Percentiles rank a stretch among this genome's conserved stretches.
Conservation (phyloP, 345 rosid genomes). For the Brassica incana region DNA sequence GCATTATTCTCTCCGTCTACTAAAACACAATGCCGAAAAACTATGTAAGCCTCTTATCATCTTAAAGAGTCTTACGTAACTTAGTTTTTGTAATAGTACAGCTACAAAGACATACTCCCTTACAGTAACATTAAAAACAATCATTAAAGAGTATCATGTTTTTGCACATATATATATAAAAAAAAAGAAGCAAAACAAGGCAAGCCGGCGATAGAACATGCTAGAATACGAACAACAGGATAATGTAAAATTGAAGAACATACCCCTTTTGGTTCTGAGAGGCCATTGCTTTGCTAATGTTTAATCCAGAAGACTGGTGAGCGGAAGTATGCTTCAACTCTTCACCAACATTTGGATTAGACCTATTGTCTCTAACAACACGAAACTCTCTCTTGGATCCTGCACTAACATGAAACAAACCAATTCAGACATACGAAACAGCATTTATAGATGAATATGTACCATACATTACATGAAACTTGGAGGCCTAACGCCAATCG, state of each 20-base stretch:
- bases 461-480: neutral
- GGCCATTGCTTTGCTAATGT: neutral
- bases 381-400: constrained; percentile 10
- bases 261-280: neutral
- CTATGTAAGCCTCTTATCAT: neutral
- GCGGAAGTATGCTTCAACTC: constrained; percentile 5
- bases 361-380: constrained; percentile 11
- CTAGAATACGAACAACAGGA: neutral
- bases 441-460: neutral
- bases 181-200: neutral
- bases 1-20: neutral
- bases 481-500: neutral
- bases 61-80: neutral
- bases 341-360: constrained; percentile 8
- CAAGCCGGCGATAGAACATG: neutral
- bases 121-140: neutral
- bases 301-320: neutral
- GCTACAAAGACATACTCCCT: neutral
- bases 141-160: neutral
- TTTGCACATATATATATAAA: neutral
- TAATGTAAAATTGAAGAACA: neutral
- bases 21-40: neutral
- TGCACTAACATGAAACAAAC: constrained; percentile 6
- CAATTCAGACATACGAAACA: neutral
- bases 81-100: neutral